phyloP scores from a whole-genome alignment of 1,284 basidiomycete genomes.

The Tylopilus orsonianus region DNA sequence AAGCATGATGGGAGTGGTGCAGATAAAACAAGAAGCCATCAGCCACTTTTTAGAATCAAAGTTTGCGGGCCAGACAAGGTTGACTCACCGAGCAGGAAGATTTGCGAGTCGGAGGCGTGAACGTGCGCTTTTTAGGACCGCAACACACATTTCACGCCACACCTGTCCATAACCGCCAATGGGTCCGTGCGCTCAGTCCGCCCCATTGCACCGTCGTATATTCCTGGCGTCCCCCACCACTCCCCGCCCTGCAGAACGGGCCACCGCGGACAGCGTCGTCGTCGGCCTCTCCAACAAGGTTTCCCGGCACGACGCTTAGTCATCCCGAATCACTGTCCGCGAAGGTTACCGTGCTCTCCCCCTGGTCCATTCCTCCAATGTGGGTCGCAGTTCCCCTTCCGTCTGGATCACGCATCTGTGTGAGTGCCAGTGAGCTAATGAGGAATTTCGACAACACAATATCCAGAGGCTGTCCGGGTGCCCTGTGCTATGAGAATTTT shows the following conservation, averaged over 20 bases:
- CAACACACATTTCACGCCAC: constrained; percentile 27
- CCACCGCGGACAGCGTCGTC: background rate
- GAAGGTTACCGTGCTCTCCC: constrained; percentile 16
- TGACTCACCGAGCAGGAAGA: constrained; percentile 57
- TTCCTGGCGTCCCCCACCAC: background rate
- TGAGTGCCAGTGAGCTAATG: background rate
- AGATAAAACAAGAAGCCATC: constrained; percentile 34
- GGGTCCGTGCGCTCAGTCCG: constrained; percentile 26
- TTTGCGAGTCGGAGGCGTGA: constrained; percentile 51
- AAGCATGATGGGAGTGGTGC: constrained; percentile 26
- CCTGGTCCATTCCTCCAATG: background rate
- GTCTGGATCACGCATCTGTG: background rate
- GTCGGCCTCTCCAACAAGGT: constrained; percentile 18
- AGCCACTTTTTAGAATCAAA: constrained; percentile 46
- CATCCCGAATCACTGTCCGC: constrained; percentile 31
- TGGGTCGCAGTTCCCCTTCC: constrained; percentile 1
- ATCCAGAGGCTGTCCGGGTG: no score
- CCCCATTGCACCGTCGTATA: background rate
- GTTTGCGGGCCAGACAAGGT: constrained; percentile 56
- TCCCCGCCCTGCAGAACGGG: background rate
- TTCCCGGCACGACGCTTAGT: constrained; percentile 32
- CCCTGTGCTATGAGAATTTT: no score
- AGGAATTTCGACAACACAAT: no score
- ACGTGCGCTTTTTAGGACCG: constrained; percentile 36
- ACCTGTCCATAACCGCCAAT: constrained; percentile 29